Conservation (phyloP, 2,329 filamentous ascomycete genomes). For the Trichoderma asperellum region DNA sequence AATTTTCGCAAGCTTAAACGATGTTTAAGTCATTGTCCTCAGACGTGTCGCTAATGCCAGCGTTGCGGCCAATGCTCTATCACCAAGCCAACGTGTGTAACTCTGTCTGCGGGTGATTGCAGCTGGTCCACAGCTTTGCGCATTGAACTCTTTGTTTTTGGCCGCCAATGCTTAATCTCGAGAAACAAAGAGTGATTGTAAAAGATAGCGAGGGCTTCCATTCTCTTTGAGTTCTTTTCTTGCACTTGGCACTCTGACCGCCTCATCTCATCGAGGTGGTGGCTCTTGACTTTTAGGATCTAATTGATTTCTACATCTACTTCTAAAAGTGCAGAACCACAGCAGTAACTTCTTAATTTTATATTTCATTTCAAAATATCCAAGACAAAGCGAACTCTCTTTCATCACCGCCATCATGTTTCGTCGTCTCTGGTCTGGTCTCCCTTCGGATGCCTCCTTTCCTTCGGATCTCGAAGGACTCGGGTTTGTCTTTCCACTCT, state of each 20-base stretch:
- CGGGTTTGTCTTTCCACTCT: slow-evolving; percentile 56
- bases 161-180: not conserved
- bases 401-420: slow-evolving; percentile 60
- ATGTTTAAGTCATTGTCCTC: not conserved
- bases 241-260: not conserved
- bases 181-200: not conserved
- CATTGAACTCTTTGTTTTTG: not conserved
- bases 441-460: slow-evolving; percentile 73
- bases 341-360: too few species aligned
- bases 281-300: not conserved
- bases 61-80: not conserved
- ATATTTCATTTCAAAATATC: too few species aligned
- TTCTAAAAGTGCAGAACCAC: not conserved
- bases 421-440: slow-evolving; percentile 66
- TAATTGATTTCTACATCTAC: not conserved
- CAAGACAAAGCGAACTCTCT: not conserved
- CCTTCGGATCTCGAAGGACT: slow-evolving; percentile 68
- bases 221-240: not conserved
- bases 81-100: not conserved
- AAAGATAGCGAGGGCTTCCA: not conserved
- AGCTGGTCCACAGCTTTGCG: slow-evolving; percentile 3
- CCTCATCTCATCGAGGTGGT: not conserved
- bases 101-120: slow-evolving; percentile 10
- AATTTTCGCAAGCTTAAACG: not conserved
- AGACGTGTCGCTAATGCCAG: not conserved